Evolutionary conservation across 2,329 filamentous ascomycete species (phyloP).

Genomic region (Colletotrichum karsti): DNA sequence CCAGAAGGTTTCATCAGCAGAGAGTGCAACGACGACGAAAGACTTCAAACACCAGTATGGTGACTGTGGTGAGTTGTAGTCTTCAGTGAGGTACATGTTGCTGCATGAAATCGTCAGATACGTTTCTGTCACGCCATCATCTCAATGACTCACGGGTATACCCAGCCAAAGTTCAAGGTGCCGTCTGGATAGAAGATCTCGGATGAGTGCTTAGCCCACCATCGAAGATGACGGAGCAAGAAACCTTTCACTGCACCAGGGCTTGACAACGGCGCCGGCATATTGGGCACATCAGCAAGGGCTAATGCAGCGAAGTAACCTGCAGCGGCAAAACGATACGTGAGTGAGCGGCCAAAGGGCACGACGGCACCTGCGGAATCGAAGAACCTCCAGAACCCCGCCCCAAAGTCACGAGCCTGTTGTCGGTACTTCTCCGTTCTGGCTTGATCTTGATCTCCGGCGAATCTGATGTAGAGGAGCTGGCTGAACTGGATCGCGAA

Average conservation of each 20-base stretch:
- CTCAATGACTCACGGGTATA: not conserved
- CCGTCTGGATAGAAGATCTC: constrained; percentile 42
- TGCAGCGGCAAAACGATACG: constrained; percentile 32
- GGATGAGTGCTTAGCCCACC: constrained; percentile 75
- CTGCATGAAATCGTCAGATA: not conserved
- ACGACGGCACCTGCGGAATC: too few species aligned
- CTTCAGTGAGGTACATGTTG: constrained; percentile 63
- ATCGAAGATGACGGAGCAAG: constrained; percentile 76
- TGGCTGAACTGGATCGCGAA: constrained; percentile 55
- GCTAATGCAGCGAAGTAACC: constrained; percentile 66
- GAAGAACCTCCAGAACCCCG: too few species aligned
- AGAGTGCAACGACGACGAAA: constrained; percentile 46
- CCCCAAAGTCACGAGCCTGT: constrained; percentile 43
- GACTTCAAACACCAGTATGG: constrained; percentile 62
- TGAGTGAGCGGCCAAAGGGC: too few species aligned
- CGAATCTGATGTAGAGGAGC: constrained; percentile 47
- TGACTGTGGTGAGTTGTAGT: constrained; percentile 65
- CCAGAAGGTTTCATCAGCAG: not conserved
- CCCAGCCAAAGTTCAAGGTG: not conserved
- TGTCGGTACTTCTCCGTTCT: constrained; percentile 69
- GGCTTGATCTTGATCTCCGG: constrained; percentile 45
- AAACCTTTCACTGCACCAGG: constrained; percentile 84
- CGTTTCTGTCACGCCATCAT: not conserved
- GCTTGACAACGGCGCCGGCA: constrained; percentile 74
- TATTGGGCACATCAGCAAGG: constrained; percentile 65